Evolutionary conservation across 495 filamentous ascomycete genomes (phyloP).

Genomic region (Jackrogersella minutella): DNA sequence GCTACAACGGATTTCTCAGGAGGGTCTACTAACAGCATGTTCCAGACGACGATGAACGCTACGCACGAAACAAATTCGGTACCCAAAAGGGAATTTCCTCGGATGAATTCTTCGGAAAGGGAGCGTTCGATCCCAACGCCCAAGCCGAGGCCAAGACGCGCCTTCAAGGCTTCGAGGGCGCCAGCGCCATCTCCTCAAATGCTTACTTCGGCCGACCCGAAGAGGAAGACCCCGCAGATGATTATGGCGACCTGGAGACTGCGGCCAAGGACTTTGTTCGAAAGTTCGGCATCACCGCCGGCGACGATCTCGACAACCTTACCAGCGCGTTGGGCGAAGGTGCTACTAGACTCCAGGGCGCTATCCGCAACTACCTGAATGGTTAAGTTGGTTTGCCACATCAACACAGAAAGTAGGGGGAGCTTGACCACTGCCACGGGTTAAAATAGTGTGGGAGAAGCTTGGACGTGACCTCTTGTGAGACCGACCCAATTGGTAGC

Average conservation of each 20-base stretch:
- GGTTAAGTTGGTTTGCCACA: conserved; percentile 36
- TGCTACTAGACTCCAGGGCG: conserved; percentile 83
- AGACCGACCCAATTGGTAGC: neutral
- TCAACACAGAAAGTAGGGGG: neutral
- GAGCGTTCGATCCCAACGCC: conserved; percentile 78
- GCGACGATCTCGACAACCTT: conserved; percentile 92
- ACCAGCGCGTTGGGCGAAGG: conserved; percentile 83
- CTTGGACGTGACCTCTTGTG: neutral
- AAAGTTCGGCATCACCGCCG: conserved; percentile 92
- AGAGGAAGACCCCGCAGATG: conserved; percentile 70
- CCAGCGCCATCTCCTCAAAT: conserved; percentile 90
- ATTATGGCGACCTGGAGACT: conserved; percentile 88
- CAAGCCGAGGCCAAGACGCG: conserved; percentile 87
- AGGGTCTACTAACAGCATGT: conserved; percentile 17
- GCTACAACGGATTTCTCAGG: neutral
- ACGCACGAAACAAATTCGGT: conserved; percentile 85
- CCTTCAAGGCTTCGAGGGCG: conserved; percentile 91
- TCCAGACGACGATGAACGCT: conserved; percentile 73
- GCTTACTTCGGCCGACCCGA: conserved; percentile 93
- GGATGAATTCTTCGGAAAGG: conserved; percentile 97
- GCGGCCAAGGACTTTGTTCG: conserved; percentile 94
- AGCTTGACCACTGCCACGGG: neutral
- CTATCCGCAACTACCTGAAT: conserved; percentile 81
- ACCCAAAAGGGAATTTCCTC: conserved; percentile 94
- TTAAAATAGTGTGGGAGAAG: neutral